phyloP scores from a whole-genome alignment of 352 stramenopile species.

The Globisporangium abappressorium region DNA sequence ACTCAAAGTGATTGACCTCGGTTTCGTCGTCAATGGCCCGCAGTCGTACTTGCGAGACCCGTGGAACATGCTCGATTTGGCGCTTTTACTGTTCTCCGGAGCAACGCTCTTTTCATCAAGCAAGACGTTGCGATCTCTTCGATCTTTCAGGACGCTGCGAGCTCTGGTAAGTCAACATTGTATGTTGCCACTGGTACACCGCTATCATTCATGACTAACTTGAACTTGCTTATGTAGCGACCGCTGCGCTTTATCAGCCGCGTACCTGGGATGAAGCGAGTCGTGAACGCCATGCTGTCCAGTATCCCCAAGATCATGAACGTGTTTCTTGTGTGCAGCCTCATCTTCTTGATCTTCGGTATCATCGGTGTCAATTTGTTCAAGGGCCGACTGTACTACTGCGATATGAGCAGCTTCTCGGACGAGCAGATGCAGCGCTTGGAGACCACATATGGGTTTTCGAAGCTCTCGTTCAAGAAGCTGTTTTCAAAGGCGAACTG shows the following conservation, averaged over 20 bases:
- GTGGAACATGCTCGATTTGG: slow-evolving; percentile 81
- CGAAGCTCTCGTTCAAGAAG: slow-evolving; percentile 38
- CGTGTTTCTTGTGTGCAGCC: slow-evolving; percentile 76
- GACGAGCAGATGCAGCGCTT: slow-evolving; percentile 17
- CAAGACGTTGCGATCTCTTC: slow-evolving; percentile 44
- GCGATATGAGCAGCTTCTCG: slow-evolving; percentile 44
- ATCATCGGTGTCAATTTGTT: slow-evolving; percentile 71
- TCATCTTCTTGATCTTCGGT: slow-evolving; percentile 89
- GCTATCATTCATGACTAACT: not conserved
- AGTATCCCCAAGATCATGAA: slow-evolving; percentile 80
- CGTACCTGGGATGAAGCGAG: slow-evolving; percentile 58
- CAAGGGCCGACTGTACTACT: slow-evolving; percentile 81
- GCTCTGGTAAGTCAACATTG: slow-evolving; percentile 42
- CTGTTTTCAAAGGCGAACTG: slow-evolving; percentile 39
- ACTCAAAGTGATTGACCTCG: slow-evolving; percentile 69
- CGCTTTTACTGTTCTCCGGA: slow-evolving; percentile 55
- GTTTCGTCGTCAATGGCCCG: slow-evolving; percentile 51
- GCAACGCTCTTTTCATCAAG: slow-evolving; percentile 37
- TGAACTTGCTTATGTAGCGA: slow-evolving; percentile 20
- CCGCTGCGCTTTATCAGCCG: slow-evolving; percentile 70
- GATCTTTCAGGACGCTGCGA: slow-evolving; percentile 61
- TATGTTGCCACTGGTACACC: not conserved
- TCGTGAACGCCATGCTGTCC: slow-evolving; percentile 74
- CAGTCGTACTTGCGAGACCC: slow-evolving; percentile 58
- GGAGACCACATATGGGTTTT: slow-evolving; percentile 36